These are phyloP conservation scores for Diplodia mutila DNA, from an alignment of 2,329 filamentous ascomycete genomes.

Conservation along the genomic window DNA sequence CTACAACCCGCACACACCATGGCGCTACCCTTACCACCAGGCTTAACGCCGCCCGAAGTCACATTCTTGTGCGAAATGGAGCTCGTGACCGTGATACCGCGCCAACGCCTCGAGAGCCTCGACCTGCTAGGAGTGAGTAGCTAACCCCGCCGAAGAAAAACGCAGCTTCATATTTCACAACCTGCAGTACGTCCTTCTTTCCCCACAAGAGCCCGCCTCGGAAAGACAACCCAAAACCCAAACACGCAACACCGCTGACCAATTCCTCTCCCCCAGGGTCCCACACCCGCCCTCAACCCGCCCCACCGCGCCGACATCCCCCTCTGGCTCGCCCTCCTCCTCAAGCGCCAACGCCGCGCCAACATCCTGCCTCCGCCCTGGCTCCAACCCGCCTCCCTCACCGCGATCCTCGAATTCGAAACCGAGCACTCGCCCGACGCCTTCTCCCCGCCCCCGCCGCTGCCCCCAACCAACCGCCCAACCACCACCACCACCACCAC, in stretches of 20 bases:
- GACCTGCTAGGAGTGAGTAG: conserved; percentile 78
- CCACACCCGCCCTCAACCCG: conserved; percentile 74
- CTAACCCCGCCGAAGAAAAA: conserved; percentile 31
- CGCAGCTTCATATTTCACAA: neutral
- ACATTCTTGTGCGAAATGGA: conserved; percentile 98
- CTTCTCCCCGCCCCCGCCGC: conserved; percentile 77
- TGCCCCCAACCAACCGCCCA: conserved; percentile 47
- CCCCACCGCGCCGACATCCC: conserved; percentile 80
- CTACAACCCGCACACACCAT: conserved; percentile 43
- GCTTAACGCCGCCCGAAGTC: conserved; percentile 83
- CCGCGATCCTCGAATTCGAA: conserved; percentile 78
- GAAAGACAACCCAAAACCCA: conserved; percentile 23
- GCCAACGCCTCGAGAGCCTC: conserved; percentile 85
- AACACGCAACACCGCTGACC: conserved; percentile 31
- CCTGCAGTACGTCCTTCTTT: conserved; percentile 22
- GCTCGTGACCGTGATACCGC: conserved; percentile 86
- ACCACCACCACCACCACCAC: conserved; percentile 41
- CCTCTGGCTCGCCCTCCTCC: conserved; percentile 90
- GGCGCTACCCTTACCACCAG: conserved; percentile 65
- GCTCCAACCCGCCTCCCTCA: conserved; percentile 77
- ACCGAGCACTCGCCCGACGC: conserved; percentile 70
- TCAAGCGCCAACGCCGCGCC: conserved; percentile 91
- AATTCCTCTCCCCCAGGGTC: conserved; percentile 62
- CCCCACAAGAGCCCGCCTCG: neutral
- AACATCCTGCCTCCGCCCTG: conserved; percentile 92